phyloP scores from a whole-genome alignment of 768 basidiomycete genomes.

The Sporobolomyces pararoseus region DNA sequence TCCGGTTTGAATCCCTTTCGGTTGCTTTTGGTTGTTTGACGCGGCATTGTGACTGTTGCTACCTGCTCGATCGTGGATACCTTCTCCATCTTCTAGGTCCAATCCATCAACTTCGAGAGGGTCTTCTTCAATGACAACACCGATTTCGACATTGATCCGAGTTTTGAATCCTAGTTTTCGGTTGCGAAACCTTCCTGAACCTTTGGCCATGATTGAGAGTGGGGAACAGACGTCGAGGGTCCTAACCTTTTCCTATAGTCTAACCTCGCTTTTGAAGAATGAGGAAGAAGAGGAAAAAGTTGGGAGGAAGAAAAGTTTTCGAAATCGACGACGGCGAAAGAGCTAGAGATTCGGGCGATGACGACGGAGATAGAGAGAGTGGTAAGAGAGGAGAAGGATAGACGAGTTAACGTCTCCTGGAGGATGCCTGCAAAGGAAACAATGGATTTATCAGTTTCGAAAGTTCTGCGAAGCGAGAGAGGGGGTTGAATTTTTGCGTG shows the following conservation, averaged over 20 bases:
- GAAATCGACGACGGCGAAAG: background rate
- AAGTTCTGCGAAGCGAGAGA: background rate
- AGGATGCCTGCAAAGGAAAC: background rate
- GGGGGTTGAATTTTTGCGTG: background rate
- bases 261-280: no score
- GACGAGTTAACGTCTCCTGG: slow-evolving; percentile 20
- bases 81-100: slow-evolving; percentile 27
- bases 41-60: background rate
- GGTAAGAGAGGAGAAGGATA: background rate
- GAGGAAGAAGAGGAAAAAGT: background rate
- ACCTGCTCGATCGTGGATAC: slow-evolving; percentile 18
- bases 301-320: background rate
- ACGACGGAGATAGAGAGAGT: background rate
- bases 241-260: no score
- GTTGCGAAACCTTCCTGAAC: slow-evolving; percentile 45
- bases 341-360: background rate
- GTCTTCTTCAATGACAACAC: slow-evolving; percentile 41
- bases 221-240: background rate
- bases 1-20: slow-evolving; percentile 43
- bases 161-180: slow-evolving; percentile 47
- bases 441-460: background rate
- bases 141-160: slow-evolving; percentile 43
- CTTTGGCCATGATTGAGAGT: slow-evolving; percentile 32
- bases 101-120: slow-evolving; percentile 32
- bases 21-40: slow-evolving; percentile 3